phyloP scores from a whole-genome alignment of 441 rosid genomes.

The Melastoma candidum region DNA sequence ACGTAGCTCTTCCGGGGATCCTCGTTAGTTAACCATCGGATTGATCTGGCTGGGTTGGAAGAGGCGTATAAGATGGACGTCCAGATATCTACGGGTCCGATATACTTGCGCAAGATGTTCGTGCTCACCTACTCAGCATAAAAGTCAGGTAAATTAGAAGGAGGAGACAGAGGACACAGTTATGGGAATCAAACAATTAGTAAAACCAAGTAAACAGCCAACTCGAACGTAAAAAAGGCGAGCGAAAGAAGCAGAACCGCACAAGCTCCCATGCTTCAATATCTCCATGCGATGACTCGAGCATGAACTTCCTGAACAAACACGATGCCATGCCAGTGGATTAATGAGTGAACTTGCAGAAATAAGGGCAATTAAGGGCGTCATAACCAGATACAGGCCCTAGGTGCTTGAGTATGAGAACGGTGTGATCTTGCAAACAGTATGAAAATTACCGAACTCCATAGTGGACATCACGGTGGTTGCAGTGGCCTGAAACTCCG shows the following conservation, averaged over 20 bases:
- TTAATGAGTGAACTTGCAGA: conserved; percentile 1
- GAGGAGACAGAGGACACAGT: too few relatives aligned
- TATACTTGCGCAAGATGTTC: conserved; percentile 67
- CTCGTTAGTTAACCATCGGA: conserved; percentile 33
- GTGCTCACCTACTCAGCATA: conserved; percentile 39
- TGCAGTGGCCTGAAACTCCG: conserved; percentile 84
- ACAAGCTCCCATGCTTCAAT: conserved; percentile 80
- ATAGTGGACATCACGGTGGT: conserved; percentile 59
- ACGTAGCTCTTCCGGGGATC: conserved; percentile 48
- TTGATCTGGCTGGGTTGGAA: conserved; percentile 11
- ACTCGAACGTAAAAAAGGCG: neutral
- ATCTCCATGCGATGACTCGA: conserved; percentile 29
- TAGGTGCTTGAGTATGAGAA: neutral
- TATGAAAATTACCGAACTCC: conserved; percentile 45
- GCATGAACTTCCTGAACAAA: conserved; percentile 41
- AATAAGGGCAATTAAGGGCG: neutral
- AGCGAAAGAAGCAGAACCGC: conserved; percentile 10
- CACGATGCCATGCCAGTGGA: conserved; percentile 9
- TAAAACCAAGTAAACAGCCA: neutral
- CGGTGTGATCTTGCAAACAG: neutral
- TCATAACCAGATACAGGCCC: neutral
- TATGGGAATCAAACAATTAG: neutral
- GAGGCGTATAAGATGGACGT: conserved; percentile 30
- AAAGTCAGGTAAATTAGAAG: too few relatives aligned
- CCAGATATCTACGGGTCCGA: conserved; percentile 68